Conservation (phyloP, 345 rosid species). For the Ceriops zippeliana region DNA sequence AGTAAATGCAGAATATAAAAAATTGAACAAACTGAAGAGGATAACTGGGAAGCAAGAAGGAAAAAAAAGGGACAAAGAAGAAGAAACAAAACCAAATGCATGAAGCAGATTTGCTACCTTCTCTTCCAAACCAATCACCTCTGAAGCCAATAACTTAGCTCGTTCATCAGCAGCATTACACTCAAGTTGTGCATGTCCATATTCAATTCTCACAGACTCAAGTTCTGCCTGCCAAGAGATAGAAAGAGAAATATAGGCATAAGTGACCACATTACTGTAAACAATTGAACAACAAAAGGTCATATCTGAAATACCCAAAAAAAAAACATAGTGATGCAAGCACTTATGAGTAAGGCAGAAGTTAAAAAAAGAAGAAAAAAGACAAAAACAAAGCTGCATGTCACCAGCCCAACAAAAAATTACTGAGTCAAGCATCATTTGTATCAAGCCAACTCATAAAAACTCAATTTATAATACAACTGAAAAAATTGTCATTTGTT, state of each 20-base stretch:
- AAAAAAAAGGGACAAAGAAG: not conserved
- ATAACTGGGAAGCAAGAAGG: too few relatives aligned
- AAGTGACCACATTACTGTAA: slow-evolving; percentile 1
- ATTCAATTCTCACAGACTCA: slow-evolving; percentile 71
- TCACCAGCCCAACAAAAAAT: not conserved
- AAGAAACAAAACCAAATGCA: not conserved
- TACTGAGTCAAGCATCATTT: too few relatives aligned
- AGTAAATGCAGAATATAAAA: too few relatives aligned
- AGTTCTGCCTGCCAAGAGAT: slow-evolving; percentile 64
- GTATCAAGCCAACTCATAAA: too few relatives aligned
- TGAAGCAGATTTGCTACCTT: slow-evolving; percentile 47
- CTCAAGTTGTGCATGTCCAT: slow-evolving; percentile 69
- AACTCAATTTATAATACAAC: too few relatives aligned
- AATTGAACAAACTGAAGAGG: too few relatives aligned
- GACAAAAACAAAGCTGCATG: too few relatives aligned
- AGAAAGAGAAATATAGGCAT: slow-evolving; percentile 13
- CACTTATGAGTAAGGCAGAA: too few relatives aligned
- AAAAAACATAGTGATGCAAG: too few relatives aligned
- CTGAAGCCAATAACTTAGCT: slow-evolving; percentile 89
- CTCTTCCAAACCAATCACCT: slow-evolving; percentile 97
- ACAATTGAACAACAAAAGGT: not conserved
- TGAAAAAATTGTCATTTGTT: too few relatives aligned
- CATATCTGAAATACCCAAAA: not conserved
- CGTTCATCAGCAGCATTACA: slow-evolving; percentile 93
- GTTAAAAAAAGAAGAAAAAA: too few relatives aligned